phyloP scores from a whole-genome alignment of 2,329 filamentous ascomycete genomes.

The Aspergillus caelatus region DNA sequence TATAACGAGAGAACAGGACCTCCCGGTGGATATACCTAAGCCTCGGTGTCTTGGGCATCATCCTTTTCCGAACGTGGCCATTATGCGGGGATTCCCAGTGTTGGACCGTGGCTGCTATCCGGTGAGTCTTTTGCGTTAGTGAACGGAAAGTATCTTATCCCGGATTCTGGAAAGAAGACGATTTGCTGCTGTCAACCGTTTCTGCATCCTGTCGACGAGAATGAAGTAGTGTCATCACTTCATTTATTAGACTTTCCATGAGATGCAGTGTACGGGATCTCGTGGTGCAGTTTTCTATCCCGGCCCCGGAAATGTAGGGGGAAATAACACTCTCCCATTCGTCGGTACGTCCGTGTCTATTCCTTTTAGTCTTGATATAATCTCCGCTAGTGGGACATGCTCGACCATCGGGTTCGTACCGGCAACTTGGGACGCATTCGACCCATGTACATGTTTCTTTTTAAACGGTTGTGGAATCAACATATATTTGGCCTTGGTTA shows the following conservation, averaged over 20 bases:
- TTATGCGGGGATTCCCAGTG: background rate
- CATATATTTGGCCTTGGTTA: background rate
- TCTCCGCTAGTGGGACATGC: background rate
- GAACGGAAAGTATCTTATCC: background rate
- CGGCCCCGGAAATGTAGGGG: background rate
- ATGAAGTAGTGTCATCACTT: background rate
- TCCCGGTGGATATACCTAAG: background rate
- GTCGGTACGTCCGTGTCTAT: background rate
- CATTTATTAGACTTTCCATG: background rate
- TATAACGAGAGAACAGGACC: background rate
- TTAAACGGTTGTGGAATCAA: background rate
- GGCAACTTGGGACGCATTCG: background rate
- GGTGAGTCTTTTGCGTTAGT: slow-evolving; percentile 5
- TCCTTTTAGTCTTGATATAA: background rate
- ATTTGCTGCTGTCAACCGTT: background rate
- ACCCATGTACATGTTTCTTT: background rate
- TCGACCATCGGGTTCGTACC: background rate
- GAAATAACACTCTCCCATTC: background rate
- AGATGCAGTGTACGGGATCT: background rate
- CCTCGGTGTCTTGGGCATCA: background rate
- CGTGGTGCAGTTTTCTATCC: background rate
- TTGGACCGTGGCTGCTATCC: background rate
- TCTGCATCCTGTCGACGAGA: background rate
- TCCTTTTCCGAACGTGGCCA: background rate
- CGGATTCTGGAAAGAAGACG: background rate